Evolutionary conservation across 139 green algal genomes (phyloP), one percentile per base, ranked within the genome.

Genomic region (Chlorella sp.): DNA sequence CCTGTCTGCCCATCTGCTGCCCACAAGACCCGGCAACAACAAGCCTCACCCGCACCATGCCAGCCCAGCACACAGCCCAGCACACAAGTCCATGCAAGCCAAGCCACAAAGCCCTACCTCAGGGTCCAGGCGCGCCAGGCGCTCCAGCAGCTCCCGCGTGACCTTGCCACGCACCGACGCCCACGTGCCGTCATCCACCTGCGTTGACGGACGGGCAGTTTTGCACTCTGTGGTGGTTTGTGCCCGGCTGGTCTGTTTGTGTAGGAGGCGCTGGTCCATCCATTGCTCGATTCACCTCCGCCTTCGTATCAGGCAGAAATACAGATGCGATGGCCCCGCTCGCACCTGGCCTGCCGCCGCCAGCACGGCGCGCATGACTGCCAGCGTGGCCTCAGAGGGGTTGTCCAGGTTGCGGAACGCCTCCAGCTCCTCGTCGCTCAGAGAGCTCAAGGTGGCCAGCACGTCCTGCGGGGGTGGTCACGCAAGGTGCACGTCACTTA

Each of bases 321-420:
- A n/a, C n/a, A n/a, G n/a, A n/a, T n/a, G n/a, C n/a, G n/a, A n/a
- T n/a, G n/a, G n/a, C n/a, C n/a, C n/a, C n/a, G n/a, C n/a, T n/a
- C n/a, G 23, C 30, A 77, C 35, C 66, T 80, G 71, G 33, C 79
- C 79, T 35, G 67, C 79, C 5, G 74, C 79, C 14, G 61, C 66
- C 31, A 84, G 67, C 0, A 79, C 67, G n/a, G 71, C 71, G 14
- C 74, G 66, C 17, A 84, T 62, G n/a, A 84, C 71, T 6, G 79
- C 79, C 60, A 84, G 35, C 3, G 79, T 81, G 26, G 70, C 74
- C 27, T 84, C 70, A 10, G 30, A 27, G 67, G 49, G 70, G 36
- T 65, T 42, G 29, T 78, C 68, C 50, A 78, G 26, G 31, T 63
- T 62, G 27, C 36, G 32, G n/a, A 82, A 65, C 49, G 67, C 62